Evolutionary conservation across 1,284 basidiomycete species (phyloP).

Genomic region (Rhodotorula sp.): DNA sequence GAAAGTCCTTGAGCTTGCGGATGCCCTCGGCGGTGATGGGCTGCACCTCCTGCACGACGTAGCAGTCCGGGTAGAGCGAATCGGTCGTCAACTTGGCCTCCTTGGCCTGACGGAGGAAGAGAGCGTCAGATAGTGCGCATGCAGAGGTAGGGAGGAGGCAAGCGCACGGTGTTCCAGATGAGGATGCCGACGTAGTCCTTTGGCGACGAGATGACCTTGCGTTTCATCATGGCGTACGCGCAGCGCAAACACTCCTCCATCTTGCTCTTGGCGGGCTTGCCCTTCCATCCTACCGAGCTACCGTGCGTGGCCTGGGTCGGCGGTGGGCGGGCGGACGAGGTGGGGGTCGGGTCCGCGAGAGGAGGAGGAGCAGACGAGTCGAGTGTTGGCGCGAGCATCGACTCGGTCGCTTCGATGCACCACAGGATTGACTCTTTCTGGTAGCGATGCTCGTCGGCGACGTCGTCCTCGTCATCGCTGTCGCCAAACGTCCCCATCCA

Average conservation of each 20-base stretch:
- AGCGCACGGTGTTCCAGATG: slow-evolving; percentile 84
- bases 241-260: slow-evolving; percentile 36
- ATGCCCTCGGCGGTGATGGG: slow-evolving; percentile 78
- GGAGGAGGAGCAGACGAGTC: slow-evolving; percentile 57
- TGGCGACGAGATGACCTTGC: slow-evolving; percentile 42
- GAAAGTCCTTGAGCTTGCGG: slow-evolving; percentile 66
- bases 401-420: slow-evolving; percentile 85
- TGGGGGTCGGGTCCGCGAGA: background rate
- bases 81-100: slow-evolving; percentile 63
- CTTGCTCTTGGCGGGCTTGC: slow-evolving; percentile 32
- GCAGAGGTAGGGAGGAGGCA: background rate
- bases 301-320: background rate
- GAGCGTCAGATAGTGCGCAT: too few relatives aligned
- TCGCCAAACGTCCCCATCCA: slow-evolving; percentile 15
- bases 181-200: slow-evolving; percentile 64
- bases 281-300: slow-evolving; percentile 19
- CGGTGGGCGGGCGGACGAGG: background rate
- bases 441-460: slow-evolving; percentile 59
- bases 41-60: slow-evolving; percentile 71
- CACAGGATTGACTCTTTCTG: slow-evolving; percentile 83
- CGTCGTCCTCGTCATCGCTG: slow-evolving; percentile 36
- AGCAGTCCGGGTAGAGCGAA: slow-evolving; percentile 61
- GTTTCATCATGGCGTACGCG: slow-evolving; percentile 41
- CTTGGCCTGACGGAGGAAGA: slow-evolving; percentile 6
- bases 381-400: slow-evolving; percentile 75